Base-by-base conservation (phyloP, 331 rosid genomes). In the Arachis monticola region DNA sequence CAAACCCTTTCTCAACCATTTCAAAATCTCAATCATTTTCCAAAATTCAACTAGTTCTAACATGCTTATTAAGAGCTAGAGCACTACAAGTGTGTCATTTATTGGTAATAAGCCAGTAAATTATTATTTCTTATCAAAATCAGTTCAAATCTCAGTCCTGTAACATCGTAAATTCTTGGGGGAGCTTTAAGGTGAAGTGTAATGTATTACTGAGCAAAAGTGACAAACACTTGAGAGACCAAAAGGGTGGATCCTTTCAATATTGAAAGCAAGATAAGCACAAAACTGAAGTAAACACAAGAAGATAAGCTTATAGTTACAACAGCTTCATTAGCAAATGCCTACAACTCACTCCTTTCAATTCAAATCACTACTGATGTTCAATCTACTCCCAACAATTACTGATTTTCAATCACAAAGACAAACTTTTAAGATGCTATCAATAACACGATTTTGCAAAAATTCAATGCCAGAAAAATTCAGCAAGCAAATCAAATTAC, bases 91-190 rank as follows among this genome's bases (percentile, higher is more conserved):
- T 27, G 61, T 22, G 2, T 67, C 63, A 77, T 11, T 48, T 64
- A 27, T 31, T 27, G 64, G 64, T 2, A 53, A 64, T 58, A 67
- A 53, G 45, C 65, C 6, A 13, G 48, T 60, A 40, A 41, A 30
- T 38, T 46, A 64, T 60, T 67, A 53, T 58, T 67, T 72, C 64
- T 69, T 69, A 40, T 69, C 14, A 60, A 62, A 61, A 67, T 13
- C 44, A 51, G 27, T 8, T 8, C 52, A 56, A 44, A 70, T 64
- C 60, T 60, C 58, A 32, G 40, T 35, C 42, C 5, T 50, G 46
- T 31, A 3, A 38, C 65, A 64, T 40, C 52, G 13, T 58, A 50
- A 67, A 27, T 73, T 10, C 41, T 11, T 30, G 0, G 55, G 3
- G 31, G 55, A 17, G 75, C 14, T 8, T n/a, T 62, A 60, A 13